Percentiles rank a stretch among this genome's conserved stretches.
phyloP scores from a whole-genome alignment of 1,284 basidiomycete genomes.

The Athelia psychrophila region DNA sequence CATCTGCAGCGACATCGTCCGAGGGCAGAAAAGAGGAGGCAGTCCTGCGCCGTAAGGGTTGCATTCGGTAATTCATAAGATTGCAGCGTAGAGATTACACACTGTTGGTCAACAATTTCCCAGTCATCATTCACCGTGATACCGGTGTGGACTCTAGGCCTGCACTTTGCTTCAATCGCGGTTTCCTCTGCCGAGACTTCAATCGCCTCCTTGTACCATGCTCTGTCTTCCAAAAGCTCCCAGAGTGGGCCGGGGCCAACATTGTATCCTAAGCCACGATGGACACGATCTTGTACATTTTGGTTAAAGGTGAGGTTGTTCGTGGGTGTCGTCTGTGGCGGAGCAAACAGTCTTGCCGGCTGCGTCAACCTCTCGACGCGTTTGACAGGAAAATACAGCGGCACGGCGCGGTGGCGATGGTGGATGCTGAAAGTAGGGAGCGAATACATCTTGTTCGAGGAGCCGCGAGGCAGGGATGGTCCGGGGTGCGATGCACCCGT shows the following conservation, averaged over 20 bases:
- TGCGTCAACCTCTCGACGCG: constrained; percentile 54
- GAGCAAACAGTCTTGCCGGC: constrained; percentile 29
- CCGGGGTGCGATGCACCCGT: constrained; percentile 12
- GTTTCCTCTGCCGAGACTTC: constrained; percentile 19
- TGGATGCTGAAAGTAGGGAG: constrained; percentile 59
- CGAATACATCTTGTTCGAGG: constrained; percentile 46
- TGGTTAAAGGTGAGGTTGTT: constrained; percentile 45
- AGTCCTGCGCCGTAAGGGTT: constrained; percentile 36
- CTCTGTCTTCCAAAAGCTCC: constrained; percentile 70
- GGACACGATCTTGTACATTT: constrained; percentile 44
- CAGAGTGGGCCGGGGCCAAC: constrained; percentile 71
- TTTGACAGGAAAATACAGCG: constrained; percentile 47
- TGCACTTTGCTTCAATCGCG: constrained; percentile 41
- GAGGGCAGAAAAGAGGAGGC: constrained; percentile 57
- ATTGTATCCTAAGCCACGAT: constrained; percentile 67
- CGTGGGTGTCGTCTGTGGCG: constrained; percentile 21
- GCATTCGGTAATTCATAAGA: constrained; percentile 5
- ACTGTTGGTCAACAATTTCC: constrained; percentile 46
- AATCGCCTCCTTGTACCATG: constrained; percentile 69
- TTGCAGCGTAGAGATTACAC: constrained; percentile 25
- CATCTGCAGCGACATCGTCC: constrained; percentile 41
- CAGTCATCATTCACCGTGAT: constrained; percentile 42
- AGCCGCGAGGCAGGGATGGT: constrained; percentile 24
- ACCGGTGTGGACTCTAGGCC: constrained; percentile 55
- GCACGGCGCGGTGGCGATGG: constrained; percentile 64